A percentile compares a stretch with the other conserved stretches of the same genome.
These are phyloP conservation scores for Novymonas esmeraldas DNA, from an alignment of 208 protist species.

Conservation along the genomic window DNA sequence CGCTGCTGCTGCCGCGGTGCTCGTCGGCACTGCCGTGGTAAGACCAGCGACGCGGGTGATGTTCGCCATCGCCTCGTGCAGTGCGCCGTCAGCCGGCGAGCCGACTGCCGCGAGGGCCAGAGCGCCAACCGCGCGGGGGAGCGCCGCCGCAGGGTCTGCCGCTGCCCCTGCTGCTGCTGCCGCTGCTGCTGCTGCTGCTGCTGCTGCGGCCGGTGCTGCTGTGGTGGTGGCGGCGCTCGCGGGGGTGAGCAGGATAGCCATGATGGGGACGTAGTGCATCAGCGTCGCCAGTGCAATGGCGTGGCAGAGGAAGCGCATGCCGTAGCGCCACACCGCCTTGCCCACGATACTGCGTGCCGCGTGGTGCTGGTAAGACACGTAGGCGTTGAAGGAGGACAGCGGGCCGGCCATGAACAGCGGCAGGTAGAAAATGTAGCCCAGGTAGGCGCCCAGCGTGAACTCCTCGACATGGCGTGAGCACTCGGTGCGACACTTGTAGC, in stretches of 20 bases:
- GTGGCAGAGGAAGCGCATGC: conserved; percentile 32
- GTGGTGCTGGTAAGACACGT: conserved; percentile 63
- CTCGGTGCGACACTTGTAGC: conserved; percentile 57
- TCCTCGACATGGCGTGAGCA: conserved; percentile 38
- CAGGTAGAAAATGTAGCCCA: conserved; percentile 87
- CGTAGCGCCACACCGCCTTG: conserved; percentile 34
- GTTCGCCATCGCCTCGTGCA: background rate
- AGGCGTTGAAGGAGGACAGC: conserved; percentile 88
- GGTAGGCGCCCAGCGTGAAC: conserved; percentile 62
- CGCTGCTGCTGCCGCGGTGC: background rate
- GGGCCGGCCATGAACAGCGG: conserved; percentile 91
- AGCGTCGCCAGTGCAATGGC: conserved; percentile 34
- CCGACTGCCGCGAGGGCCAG: background rate
- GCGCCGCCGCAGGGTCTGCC: background rate
- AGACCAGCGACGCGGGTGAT: background rate
- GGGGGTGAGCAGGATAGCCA: conserved; percentile 39
- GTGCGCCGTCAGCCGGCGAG: background rate
- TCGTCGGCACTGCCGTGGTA: no score
- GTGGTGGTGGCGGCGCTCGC: background rate
- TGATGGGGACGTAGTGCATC: conserved; percentile 66
- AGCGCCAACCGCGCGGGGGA: background rate
- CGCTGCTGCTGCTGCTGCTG: background rate
- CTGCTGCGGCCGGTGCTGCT: background rate
- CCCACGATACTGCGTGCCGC: conserved; percentile 36
- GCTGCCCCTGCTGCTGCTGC: background rate